phyloP scores from a whole-genome alignment of 495 filamentous ascomycete species.

The Aspergillus biplanus region DNA sequence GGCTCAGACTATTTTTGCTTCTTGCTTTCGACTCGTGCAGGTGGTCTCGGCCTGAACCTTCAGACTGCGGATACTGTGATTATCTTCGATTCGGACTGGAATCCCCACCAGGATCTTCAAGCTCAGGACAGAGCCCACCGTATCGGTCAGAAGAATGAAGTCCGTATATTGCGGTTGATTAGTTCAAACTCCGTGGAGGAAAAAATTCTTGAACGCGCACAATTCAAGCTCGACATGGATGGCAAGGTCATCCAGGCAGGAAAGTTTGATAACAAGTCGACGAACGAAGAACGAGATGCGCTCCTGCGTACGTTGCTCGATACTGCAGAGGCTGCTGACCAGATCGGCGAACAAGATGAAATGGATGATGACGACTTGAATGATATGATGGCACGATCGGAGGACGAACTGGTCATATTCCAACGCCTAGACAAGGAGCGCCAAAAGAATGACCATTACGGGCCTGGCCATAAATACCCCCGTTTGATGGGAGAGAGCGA shows the following conservation, averaged over 20 bases:
- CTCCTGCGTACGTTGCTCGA: constrained; percentile 91
- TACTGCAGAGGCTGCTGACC: constrained; percentile 83
- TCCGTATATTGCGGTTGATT: constrained; percentile 92
- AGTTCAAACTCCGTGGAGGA: constrained; percentile 97
- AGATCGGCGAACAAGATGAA: constrained; percentile 76
- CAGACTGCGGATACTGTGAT: constrained; percentile 99
- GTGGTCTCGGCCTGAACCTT: constrained; percentile 94
- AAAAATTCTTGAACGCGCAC: constrained; percentile 95
- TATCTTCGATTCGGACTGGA: constrained; percentile 99
- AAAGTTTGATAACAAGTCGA: constrained; percentile 99
- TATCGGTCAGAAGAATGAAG: constrained; percentile 99
- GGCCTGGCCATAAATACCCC: constrained; percentile 64
- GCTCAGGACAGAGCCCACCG: constrained; percentile 99
- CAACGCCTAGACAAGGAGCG: constrained; percentile 80
- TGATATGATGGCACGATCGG: constrained; percentile 77
- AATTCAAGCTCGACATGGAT: constrained; percentile 98
- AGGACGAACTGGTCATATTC: constrained; percentile 71
- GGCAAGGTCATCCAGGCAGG: constrained; percentile 99
- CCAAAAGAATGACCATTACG: constrained; percentile 64
- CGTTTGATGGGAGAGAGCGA: constrained; percentile 88
- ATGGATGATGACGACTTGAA: constrained; percentile 99
- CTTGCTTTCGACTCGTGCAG: constrained; percentile 96
- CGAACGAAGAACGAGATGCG: constrained; percentile 95
- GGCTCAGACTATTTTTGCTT: constrained; percentile 96
- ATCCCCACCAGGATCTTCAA: constrained; percentile 98